phyloP scores from a whole-genome alignment of 2,329 filamentous ascomycete species.

The Onygenales sp. region DNA sequence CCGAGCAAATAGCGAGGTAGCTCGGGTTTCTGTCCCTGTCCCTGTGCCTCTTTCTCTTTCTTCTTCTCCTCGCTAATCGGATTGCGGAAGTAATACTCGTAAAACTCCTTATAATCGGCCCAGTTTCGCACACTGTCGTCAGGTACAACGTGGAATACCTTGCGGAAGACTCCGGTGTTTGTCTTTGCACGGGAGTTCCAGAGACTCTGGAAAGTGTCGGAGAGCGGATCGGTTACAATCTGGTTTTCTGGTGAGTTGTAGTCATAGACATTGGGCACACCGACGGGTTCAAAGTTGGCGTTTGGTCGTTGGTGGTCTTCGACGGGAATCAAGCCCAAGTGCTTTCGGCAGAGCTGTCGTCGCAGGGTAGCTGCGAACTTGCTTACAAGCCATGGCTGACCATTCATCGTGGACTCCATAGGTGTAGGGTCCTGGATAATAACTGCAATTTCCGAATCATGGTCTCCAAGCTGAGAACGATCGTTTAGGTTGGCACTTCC shows the following conservation, averaged over 20 bases:
- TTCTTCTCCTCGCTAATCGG: slow-evolving; percentile 24
- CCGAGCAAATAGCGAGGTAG: slow-evolving; percentile 64
- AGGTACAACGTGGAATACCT: slow-evolving; percentile 54
- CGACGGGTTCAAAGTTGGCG: slow-evolving; percentile 49
- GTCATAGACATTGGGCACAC: slow-evolving; percentile 46
- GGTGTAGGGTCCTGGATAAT: slow-evolving; percentile 69
- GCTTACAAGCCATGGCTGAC: slow-evolving; percentile 60
- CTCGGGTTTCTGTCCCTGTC: slow-evolving; percentile 22
- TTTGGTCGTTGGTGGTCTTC: slow-evolving; percentile 57
- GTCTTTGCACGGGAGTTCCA: slow-evolving; percentile 51
- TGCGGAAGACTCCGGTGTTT: slow-evolving; percentile 52
- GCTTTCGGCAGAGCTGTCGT: slow-evolving; percentile 80
- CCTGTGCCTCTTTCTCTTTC: slow-evolving; percentile 26
- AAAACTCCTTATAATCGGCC: slow-evolving; percentile 55
- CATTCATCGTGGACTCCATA: slow-evolving; percentile 64
- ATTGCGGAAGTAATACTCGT: slow-evolving; percentile 49
- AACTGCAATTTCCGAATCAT: slow-evolving; percentile 85
- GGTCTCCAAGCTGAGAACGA: slow-evolving; percentile 68
- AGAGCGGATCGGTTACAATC: slow-evolving; percentile 49
- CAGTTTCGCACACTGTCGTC: slow-evolving; percentile 49
- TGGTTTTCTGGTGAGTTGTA: slow-evolving; percentile 40
- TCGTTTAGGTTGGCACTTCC: slow-evolving; percentile 65
- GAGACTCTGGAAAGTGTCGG: slow-evolving; percentile 43
- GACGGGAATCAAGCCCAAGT: slow-evolving; percentile 68
- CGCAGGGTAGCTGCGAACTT: slow-evolving; percentile 72